These are phyloP conservation scores for Eremothecium gossypii DNA, from an alignment of 1,139 yeast genomes.

Conservation along the genomic window DNA sequence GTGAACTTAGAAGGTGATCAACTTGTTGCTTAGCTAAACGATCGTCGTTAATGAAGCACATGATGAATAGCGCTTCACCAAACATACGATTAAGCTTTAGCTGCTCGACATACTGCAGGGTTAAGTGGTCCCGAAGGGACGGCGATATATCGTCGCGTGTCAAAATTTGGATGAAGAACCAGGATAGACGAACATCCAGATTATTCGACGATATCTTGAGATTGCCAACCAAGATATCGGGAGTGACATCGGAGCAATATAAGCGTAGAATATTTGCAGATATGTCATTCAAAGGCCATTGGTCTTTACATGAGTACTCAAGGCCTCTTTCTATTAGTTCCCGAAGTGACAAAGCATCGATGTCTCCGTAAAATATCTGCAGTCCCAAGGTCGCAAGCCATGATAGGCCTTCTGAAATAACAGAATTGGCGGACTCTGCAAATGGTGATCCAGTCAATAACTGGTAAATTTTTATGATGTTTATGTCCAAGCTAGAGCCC, in stretches of 20 bases:
- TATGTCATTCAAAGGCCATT: constrained; percentile 25
- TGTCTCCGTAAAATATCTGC: constrained; percentile 51
- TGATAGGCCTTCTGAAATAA: constrained; percentile 41
- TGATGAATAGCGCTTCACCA: constrained; percentile 55
- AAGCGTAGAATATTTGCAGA: constrained; percentile 35
- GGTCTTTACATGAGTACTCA: constrained; percentile 14
- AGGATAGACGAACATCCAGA: constrained; percentile 37
- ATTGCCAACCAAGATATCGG: constrained; percentile 21
- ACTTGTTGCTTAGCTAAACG: constrained; percentile 35
- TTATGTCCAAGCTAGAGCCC: constrained; percentile 22
- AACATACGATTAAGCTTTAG: constrained; percentile 41
- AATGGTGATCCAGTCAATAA: constrained; percentile 52
- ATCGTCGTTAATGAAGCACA: constrained; percentile 44
- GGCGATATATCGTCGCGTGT: constrained; percentile 29
- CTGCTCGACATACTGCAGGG: constrained; percentile 44
- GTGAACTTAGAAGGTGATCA: constrained; percentile 38
- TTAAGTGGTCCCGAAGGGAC: constrained; percentile 32
- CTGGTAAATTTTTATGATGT: constrained; percentile 50
- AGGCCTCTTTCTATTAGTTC: constrained; percentile 31
- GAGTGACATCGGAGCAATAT: constrained; percentile 32
- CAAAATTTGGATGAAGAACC: constrained; percentile 48
- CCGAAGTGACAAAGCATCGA: constrained; percentile 32
- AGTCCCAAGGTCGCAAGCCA: constrained; percentile 62
- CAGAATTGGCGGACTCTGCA: constrained; percentile 21
- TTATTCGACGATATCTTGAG: constrained; percentile 11